Evolutionary conservation across 495 filamentous ascomycete species (phyloP), one percentile per base, ranked within the genome.

Genomic region (Penicillium angulare): DNA sequence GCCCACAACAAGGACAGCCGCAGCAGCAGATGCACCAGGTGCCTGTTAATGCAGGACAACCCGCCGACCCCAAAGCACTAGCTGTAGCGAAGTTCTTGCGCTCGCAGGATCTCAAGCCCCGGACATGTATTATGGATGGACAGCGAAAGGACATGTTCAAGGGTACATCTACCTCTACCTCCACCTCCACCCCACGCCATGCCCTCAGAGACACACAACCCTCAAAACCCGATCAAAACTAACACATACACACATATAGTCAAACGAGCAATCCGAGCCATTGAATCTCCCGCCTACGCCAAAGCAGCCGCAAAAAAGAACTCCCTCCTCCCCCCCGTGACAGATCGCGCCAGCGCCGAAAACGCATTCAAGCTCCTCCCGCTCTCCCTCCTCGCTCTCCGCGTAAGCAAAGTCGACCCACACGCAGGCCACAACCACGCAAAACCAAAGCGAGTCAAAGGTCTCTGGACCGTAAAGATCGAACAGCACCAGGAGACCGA

Each of bases 81-180:
- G 90, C 91, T 15, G 82, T 99, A 20, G 95, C 95, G 56, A 86
- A 90, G 60, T 99, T 92, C 74, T 75, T 99, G 44, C 81, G 84
- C 53, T 72, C 80, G 43, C 92, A 97, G 71, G 79, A 89, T 56
- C 75, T 99, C 55, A 99, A 99, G 80, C 76, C 83, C 35, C 79
- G 95, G 55, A 96, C 93, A 22, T 90, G 87, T 72, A 95, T 99
- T 50, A 77, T 96, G 56, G 91, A 97, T 59, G 95, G 93, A 53
- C 92, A 97, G 75, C 80, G 95, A 50, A 97, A 96, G 74, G 92
- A 99, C 55, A 91, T 99, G 85, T 97, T 99, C 73, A 89, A 87
- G 79, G 88, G 92, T 96, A 59, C 2, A 27, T 13, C 13, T 31
- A 44, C 7, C 4, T 15, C n/a, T n/a, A n/a, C n/a, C n/a, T n/a